A percentile compares a stretch with the other conserved stretches of the same genome.
phyloP scores from a whole-genome alignment of 768 basidiomycete species.

The Lactarius pseudohatsudake region DNA sequence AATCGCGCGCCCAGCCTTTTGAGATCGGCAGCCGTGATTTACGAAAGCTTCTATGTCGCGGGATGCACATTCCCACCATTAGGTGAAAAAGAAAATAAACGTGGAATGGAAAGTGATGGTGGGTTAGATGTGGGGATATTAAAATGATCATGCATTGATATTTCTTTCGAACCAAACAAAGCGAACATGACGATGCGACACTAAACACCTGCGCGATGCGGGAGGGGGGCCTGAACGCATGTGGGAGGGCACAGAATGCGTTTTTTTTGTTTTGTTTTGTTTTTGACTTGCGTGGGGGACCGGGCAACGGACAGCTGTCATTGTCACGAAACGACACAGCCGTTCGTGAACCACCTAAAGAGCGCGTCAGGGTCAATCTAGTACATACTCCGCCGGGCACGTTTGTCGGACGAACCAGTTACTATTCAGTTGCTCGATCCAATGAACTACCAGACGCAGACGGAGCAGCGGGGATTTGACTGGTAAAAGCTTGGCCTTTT shows the following conservation, averaged over 20 bases:
- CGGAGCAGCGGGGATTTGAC: constrained; percentile 77
- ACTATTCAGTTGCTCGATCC: constrained; percentile 80
- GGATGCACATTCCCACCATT: constrained; percentile 8
- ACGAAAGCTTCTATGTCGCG: constrained; percentile 6
- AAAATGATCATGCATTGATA: background rate
- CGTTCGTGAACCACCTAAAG: constrained; percentile 73
- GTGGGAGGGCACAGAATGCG: background rate
- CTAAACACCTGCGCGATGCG: background rate
- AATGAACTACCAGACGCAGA: constrained; percentile 83
- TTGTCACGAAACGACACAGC: constrained; percentile 55
- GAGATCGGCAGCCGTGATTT: background rate
- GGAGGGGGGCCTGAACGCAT: background rate
- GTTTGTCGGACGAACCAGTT: constrained; percentile 47
- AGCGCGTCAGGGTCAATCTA: constrained; percentile 13
- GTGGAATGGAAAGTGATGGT: background rate
- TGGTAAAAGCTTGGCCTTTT: constrained; percentile 84
- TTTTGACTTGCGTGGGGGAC: background rate
- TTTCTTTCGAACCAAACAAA: background rate
- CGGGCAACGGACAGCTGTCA: background rate
- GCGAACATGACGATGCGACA: background rate
- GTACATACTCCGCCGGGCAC: constrained; percentile 5
- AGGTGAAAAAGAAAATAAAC: background rate
- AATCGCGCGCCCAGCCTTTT: background rate
- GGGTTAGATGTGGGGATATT: background rate
- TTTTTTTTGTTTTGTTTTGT: background rate